Evolutionary conservation across 805 yeast species (phyloP).

Genomic region (Cyberlindnera saturnus): DNA sequence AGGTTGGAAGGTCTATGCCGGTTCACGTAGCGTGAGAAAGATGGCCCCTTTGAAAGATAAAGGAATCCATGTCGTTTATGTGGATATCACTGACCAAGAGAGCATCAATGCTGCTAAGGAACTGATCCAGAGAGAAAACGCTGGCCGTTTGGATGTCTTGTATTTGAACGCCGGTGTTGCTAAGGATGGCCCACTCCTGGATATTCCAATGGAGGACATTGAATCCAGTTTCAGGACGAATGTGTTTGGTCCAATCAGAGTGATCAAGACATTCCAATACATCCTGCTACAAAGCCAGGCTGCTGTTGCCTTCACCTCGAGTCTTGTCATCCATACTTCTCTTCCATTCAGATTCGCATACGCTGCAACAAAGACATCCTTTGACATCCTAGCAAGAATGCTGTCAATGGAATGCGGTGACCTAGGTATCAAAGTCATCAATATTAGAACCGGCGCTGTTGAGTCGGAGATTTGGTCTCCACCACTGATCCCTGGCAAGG

Average conservation of each 20-base stretch:
- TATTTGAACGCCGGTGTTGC: slow-evolving; percentile 37
- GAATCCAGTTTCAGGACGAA: slow-evolving; percentile 27
- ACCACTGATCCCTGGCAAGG: slow-evolving; percentile 3
- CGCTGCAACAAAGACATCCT: slow-evolving; percentile 34
- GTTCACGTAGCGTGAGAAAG: slow-evolving; percentile 25
- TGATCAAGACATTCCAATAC: slow-evolving; percentile 29
- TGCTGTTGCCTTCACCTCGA: slow-evolving; percentile 32
- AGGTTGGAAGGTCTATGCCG: slow-evolving; percentile 35
- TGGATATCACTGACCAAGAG: slow-evolving; percentile 31
- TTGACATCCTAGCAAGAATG: slow-evolving; percentile 29
- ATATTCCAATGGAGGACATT: slow-evolving; percentile 23
- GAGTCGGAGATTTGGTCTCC: slow-evolving; percentile 26
- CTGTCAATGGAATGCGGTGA: slow-evolving; percentile 32
- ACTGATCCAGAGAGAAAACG: slow-evolving; percentile 23
- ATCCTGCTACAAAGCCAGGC: slow-evolving; percentile 30
- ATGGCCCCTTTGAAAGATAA: slow-evolving; percentile 27
- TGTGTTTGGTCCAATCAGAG: slow-evolving; percentile 33
- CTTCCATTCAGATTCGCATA: slow-evolving; percentile 31
- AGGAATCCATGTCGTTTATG: slow-evolving; percentile 27
- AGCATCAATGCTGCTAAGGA: slow-evolving; percentile 24
- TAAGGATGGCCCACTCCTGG: slow-evolving; percentile 26
- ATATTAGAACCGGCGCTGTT: slow-evolving; percentile 36
- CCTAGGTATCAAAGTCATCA: slow-evolving; percentile 33
- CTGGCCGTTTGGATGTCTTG: slow-evolving; percentile 31
- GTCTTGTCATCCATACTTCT: slow-evolving; percentile 28